Evolutionary conservation across 2,329 filamentous ascomycete species (phyloP), one percentile per base, ranked within the genome.

Genomic region (Phialophora expanda): DNA sequence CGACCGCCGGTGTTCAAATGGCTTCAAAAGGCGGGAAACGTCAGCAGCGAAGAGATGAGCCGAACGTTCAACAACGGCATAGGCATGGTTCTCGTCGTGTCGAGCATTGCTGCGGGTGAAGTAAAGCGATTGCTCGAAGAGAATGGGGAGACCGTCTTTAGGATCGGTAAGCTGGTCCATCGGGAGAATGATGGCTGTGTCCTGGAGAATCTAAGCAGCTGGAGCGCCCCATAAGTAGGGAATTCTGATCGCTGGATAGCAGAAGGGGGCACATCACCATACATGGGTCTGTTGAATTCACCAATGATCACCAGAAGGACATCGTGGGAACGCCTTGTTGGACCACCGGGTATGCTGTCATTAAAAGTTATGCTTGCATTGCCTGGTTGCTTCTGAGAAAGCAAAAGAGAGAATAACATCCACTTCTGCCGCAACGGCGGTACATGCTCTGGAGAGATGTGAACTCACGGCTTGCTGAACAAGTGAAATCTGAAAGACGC

Each of bases 21-120:
- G 95, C 84, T 99, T 73, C 92, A 93, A 81, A 79, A 82, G 70
- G 82, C 81, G 11, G 86, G 86, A 54, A 70, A 70, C 11, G 88
- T 98, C 34, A 86, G 84, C 61, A 84, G 89, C 1, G 75, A 82
- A 9, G 95, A 99, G 81, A 96, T 98, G 86, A 92, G 90, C 59
- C 85, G 93, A 65, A 95, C 93, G 1, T 98, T 97, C 85, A 99
- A 99, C 82, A 93, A 90, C 7, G 95, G 95, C 58, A 82, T 99
- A 53, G 95, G 95, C 55, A 98, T 99, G 93, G 91, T 97, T 5
- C 83, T 93, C 32, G 92, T 93, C 4, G 92, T 97, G 2, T 86
- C 85, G 30, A 81, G 85, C 63, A 84, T 81, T 38, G 85, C 90
- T 71, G 91, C 84, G 1, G 83, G 86, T 5, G 81, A 83, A 44